These are phyloP conservation scores for Persicaria tinctoria DNA, from an alignment of 148 eudicot genomes.

Conservation along the genomic window DNA sequence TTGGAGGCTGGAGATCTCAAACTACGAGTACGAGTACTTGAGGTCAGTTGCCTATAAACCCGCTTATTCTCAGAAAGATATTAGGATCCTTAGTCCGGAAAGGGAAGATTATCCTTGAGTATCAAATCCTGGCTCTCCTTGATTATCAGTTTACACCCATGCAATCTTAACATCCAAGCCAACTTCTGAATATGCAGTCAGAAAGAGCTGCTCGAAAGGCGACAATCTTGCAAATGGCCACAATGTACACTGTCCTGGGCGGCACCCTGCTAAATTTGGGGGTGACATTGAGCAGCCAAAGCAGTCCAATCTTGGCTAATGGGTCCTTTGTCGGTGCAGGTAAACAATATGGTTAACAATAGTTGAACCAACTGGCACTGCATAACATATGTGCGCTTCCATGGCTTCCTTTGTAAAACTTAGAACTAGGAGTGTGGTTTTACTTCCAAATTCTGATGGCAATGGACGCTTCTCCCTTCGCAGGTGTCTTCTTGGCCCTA, in stretches of 20 bases:
- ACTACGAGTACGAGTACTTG: conserved; percentile 93
- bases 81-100: neutral
- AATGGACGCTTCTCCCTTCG: conserved; percentile 8
- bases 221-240: conserved; percentile 88
- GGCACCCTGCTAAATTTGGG: conserved; percentile 85
- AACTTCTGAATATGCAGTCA: conserved; percentile 36
- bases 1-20: conserved; percentile 85
- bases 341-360: conserved; percentile 11
- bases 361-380: neutral
- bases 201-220: conserved; percentile 98
- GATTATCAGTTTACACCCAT: neutral
- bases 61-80: neutral
- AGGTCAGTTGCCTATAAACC: conserved; percentile 36
- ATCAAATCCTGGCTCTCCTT: neutral
- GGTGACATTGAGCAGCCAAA: conserved; percentile 64
- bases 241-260: conserved; percentile 78
- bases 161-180: neutral
- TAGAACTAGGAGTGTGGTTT: conserved; percentile 3
- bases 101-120: neutral
- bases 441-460: neutral
- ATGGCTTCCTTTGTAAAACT: neutral
- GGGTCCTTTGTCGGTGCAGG: conserved; percentile 91
- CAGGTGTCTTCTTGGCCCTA: conserved; percentile 74
- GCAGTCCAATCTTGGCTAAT: conserved; percentile 50
- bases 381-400: neutral